phyloP scores from a whole-genome alignment of 352 stramenopile species.

The Phytopythium litorale region DNA sequence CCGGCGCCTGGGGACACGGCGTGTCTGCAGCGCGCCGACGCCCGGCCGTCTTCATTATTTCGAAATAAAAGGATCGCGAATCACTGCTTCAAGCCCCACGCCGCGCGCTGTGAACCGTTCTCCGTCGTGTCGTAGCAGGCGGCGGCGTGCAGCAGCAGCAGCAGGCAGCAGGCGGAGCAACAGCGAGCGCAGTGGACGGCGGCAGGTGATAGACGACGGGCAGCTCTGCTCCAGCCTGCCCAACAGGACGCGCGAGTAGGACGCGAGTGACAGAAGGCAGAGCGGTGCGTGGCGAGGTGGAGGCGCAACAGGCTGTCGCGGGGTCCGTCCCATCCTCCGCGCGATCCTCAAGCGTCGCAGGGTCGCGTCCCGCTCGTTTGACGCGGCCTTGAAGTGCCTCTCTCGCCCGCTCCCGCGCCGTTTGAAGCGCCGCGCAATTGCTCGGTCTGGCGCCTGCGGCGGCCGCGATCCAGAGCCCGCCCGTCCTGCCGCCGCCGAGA shows the following conservation, averaged over 20 bases:
- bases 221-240: no score
- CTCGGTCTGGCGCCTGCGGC: not conserved
- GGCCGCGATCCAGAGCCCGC: not conserved
- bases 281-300: no score
- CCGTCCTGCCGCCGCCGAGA: not conserved
- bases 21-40: conserved; percentile 8
- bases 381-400: not conserved
- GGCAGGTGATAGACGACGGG: no score
- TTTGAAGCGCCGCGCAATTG: not conserved
- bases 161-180: no score
- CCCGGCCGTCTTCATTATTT: conserved; percentile 70
- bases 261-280: no score
- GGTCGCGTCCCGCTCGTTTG: not conserved
- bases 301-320: no score
- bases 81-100: conserved; percentile 42
- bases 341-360: not conserved
- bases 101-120: not conserved
- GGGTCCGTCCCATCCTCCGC: no score
- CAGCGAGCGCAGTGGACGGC: no score
- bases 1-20: not conserved
- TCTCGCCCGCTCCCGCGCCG: not conserved
- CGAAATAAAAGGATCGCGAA: conserved; percentile 70
- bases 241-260: no score
- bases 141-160: not conserved
- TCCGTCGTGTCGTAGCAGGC: conserved; percentile 5